Conservation (phyloP, 2,329 filamentous ascomycete genomes). For the Phyllosticta paracitricarpa region DNA sequence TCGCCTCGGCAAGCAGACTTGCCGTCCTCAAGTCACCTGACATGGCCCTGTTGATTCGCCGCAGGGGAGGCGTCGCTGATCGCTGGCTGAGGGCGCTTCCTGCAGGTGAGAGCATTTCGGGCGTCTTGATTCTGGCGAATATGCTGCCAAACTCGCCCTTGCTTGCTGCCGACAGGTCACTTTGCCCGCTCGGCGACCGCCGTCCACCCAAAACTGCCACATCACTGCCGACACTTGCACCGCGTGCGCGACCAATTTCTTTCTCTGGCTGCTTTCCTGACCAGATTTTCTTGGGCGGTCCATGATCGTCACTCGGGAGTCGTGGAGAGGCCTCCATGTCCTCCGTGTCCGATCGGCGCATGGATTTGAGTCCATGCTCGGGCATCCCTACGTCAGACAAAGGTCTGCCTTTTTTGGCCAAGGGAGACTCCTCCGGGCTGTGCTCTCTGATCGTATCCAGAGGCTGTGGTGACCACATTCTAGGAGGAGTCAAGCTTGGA, state of each 20-base stretch:
- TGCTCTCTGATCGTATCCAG: conserved; percentile 45
- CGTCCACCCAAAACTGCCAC: conserved; percentile 23
- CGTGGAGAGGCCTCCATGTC: not conserved
- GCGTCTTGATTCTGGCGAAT: conserved; percentile 29
- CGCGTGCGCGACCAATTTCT: not conserved
- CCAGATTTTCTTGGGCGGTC: not conserved
- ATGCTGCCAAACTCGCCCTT: conserved; percentile 18
- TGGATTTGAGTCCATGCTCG: conserved; percentile 33
- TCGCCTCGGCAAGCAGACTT: conserved; percentile 48
- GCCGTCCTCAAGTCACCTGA: conserved; percentile 69
- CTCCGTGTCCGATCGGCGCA: conserved; percentile 15
- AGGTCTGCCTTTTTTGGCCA: conserved; percentile 33
- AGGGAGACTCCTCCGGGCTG: conserved; percentile 32
- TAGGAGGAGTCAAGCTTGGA: conserved; percentile 16
- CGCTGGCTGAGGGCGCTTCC: conserved; percentile 46
- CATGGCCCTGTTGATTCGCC: conserved; percentile 55
- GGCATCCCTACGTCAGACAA: conserved; percentile 33
- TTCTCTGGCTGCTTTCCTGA: not conserved
- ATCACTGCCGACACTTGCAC: conserved; percentile 2
- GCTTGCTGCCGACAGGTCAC: conserved; percentile 30
- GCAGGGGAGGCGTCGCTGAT: conserved; percentile 57
- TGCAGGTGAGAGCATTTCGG: conserved; percentile 47
- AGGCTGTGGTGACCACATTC: conserved; percentile 13
- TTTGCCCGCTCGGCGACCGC: conserved; percentile 32
- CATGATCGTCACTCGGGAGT: conserved; percentile 27